Evolutionary conservation across 1,284 basidiomycete species (phyloP).

Genomic region (Vanrija humicola): DNA sequence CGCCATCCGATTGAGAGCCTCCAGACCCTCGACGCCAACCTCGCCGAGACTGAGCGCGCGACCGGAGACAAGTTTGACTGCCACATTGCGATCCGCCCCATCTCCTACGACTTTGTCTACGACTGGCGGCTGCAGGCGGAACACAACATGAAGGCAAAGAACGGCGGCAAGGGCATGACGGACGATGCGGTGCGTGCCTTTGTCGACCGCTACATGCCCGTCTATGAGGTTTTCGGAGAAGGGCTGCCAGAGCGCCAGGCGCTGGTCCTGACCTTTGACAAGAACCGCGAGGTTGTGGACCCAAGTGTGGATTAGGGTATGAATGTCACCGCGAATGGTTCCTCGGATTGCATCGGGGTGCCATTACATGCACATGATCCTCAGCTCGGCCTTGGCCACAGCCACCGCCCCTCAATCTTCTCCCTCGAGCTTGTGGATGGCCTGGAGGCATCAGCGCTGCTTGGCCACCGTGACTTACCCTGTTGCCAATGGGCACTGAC

Average conservation of each 20-base stretch:
- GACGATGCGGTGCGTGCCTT: conserved; percentile 71
- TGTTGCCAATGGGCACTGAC: too few relatives aligned
- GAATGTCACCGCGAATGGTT: too few relatives aligned
- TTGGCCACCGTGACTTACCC: too few relatives aligned
- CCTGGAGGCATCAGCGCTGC: too few relatives aligned
- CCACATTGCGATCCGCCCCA: conserved; percentile 34
- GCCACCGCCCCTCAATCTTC: too few relatives aligned
- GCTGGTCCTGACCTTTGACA: conserved; percentile 29
- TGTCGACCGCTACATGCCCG: conserved; percentile 48
- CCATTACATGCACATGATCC: not conserved
- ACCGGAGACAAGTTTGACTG: conserved; percentile 19
- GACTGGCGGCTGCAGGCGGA: conserved; percentile 81
- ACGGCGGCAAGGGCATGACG: conserved; percentile 82
- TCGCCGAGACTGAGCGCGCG: conserved; percentile 18
- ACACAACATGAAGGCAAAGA: conserved; percentile 73
- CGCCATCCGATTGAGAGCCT: conserved; percentile 24
- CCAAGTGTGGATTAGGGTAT: not conserved
- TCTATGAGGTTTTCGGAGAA: conserved; percentile 28
- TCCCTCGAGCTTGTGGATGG: too few relatives aligned
- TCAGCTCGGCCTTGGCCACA: too few relatives aligned
- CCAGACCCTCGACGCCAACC: conserved; percentile 29
- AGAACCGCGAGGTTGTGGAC: conserved; percentile 33
- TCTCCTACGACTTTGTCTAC: conserved; percentile 39
- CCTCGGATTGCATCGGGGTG: too few relatives aligned
- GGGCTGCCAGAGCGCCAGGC: conserved; percentile 28